Base-by-base conservation (phyloP, 2,329 filamentous ascomycete species). In the Penicillium sp. region DNA sequence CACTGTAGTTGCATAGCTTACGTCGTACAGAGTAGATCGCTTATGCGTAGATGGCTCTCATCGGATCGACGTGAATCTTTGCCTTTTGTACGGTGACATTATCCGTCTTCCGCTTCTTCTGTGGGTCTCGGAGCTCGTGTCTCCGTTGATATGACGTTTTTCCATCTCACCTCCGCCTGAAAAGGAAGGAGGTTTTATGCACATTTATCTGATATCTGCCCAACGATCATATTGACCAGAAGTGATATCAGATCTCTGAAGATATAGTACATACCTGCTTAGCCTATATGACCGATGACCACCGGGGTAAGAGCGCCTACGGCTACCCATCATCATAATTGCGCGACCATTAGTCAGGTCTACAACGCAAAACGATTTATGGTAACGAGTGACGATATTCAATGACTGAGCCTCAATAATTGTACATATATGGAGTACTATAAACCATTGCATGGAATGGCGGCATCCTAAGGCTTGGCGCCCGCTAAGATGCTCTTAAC, bases 51-150 rank as follows among this genome's bases (percentile, higher is more conserved):
- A n/a, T 37, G 16, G 3, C n/a, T n/a, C 16, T 37, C 35, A 37
- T 37, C 37, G 8, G 37, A 42, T 42, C 37, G n/a, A 42, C 19
- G 19, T 13, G 19, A 13, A 19, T 19, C 26, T 16, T 50, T 50
- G 6, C 31, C 21, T 14, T 39, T 50, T 42, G 1, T 6, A 29
- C 21, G 13, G 6, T 26, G 31, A 39, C 31, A 39, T 27, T 14
- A 5, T 14, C 29, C 29, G 27, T 19, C 27, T 49, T 11, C 27
- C 3, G n/a, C 19, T 21, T 21, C 16, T 42, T 50, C 31, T 23
- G 48, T 50, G 48, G 48, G 48, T 50, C 48, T 50, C 48, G 31
- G 48, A 50, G 31, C 33, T 50, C 48, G 21, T 4, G 48, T 26
- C 48, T 50, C 48, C 48, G 48, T 37, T 39, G 16, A 4, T 37